These are phyloP conservation scores for Trichoderma citrinoviride DNA, from an alignment of 2,329 filamentous ascomycete genomes.

Conservation along the genomic window DNA sequence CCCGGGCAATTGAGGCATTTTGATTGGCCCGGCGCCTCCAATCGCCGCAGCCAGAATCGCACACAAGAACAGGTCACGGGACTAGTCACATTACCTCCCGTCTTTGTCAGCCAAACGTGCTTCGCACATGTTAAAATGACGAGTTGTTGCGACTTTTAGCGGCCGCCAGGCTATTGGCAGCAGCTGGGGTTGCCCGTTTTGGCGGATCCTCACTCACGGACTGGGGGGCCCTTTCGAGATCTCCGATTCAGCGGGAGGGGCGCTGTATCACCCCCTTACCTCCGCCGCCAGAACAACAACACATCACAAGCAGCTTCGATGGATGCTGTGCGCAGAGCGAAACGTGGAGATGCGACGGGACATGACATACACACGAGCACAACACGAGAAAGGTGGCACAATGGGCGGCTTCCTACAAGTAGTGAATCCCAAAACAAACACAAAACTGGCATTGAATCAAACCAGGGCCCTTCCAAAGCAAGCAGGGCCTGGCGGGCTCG, in stretches of 20 bases:
- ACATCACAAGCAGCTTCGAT: neutral
- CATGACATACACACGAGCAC: neutral
- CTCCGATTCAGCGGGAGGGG: slow-evolving; percentile 15
- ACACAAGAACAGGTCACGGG: slow-evolving; percentile 22
- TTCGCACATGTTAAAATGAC: no score
- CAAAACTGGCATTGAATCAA: slow-evolving; percentile 6
- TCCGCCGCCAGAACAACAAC: neutral
- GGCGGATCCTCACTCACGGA: slow-evolving; percentile 14
- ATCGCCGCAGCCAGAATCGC: neutral
- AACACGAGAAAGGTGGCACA: neutral
- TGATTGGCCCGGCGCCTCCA: slow-evolving; percentile 43
- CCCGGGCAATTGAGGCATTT: slow-evolving; percentile 47
- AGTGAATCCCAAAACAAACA: neutral
- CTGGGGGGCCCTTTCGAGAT: slow-evolving; percentile 4
- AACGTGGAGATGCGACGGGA: neutral
- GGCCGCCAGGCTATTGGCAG: slow-evolving; percentile 12
- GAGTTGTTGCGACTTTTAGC: no score
- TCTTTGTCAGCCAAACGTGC: slow-evolving; percentile 9
- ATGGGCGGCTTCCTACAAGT: neutral
- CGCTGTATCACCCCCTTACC: slow-evolving; percentile 15
- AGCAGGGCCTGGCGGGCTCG: neutral
- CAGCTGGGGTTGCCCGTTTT: slow-evolving; percentile 18
- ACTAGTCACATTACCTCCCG: slow-evolving; percentile 28
- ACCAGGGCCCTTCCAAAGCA: neutral
- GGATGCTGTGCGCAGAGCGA: neutral